Conservation (phyloP, 768 basidiomycete genomes). For the Austroboletus festivus region DNA sequence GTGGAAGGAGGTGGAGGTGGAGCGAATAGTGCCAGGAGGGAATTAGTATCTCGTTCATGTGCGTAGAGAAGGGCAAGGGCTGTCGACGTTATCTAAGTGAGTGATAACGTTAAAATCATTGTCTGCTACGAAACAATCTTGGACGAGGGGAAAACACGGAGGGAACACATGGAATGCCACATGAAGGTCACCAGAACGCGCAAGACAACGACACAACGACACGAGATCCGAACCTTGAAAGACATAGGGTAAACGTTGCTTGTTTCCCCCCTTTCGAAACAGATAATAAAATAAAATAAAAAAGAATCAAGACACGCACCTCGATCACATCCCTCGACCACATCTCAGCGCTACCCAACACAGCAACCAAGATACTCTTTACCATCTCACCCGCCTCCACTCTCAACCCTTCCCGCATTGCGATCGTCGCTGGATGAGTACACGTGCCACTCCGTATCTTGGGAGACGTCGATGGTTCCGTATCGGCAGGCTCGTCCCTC, state of each 20-base stretch:
- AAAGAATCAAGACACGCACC: slow-evolving; percentile 17
- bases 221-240: slow-evolving; percentile 37
- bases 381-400: slow-evolving; percentile 76
- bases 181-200: too few relatives aligned
- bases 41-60: slow-evolving; percentile 19
- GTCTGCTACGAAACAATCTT: not conserved
- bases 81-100: slow-evolving; percentile 25
- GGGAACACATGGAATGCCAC: too few relatives aligned
- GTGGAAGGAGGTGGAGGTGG: slow-evolving; percentile 1
- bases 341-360: slow-evolving; percentile 35
- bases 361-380: slow-evolving; percentile 41
- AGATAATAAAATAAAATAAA: slow-evolving; percentile 4
- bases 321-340: slow-evolving; percentile 60
- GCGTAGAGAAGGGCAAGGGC: slow-evolving; percentile 30
- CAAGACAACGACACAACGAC: not conserved
- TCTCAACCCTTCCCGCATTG: slow-evolving; percentile 60
- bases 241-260: slow-evolving; percentile 46
- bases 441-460: slow-evolving; percentile 41
- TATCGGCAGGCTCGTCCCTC: slow-evolving; percentile 5
- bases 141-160: not conserved
- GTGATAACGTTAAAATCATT: slow-evolving; percentile 18
- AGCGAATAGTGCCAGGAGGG: slow-evolving; percentile 21
- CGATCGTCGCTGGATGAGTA: slow-evolving; percentile 65
- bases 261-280: not conserved
- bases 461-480: slow-evolving; percentile 31